Evolutionary conservation across 495 filamentous ascomycete genomes (phyloP), one percentile per base, ranked within the genome.

Genomic region (Aspergillus egyptiacus): DNA sequence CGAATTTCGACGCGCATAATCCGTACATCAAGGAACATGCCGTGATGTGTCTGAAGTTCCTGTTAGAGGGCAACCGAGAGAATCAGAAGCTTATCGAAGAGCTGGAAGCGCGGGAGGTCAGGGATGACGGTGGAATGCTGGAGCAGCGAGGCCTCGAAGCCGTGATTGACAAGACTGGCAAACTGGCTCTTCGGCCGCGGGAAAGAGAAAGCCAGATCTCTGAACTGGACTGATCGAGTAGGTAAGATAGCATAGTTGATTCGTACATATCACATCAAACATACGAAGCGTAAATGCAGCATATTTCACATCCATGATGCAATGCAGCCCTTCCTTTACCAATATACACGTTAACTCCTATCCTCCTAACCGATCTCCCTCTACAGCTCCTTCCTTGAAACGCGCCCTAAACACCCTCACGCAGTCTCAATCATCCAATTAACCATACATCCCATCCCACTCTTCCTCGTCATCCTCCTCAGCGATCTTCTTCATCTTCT

Each of bases 1-100:
- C 87, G 53, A 77, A 78, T 30, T 89, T 86, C 50, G 90, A 96
- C 56, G 86, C 85, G 38, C 80, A 94, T 63, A 95, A 95, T 58
- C 85, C 87, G 2, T 95, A 89, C 54, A 88, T 91, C 48, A 82
- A 89, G 52, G 90, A 96, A 61, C 87, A 93, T 56, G 89, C 89
- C 2, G 86, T 91, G 46, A 86, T 96, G 72, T 90, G 87, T 50
- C 72, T 96, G 34, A 87, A 91, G 57, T 95, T 90, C 69, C 67
- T 93, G 41, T 79, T 95, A 60, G 90, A 96, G 59, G 86, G 86
- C 2, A 91, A 85, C 47, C 75, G 78, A 6, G 86, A 86, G 51
- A 93, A 91, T 30, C 83, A 87, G 60, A 77, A 80, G 23, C 79
- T 89, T 24, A 76, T 95, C 8, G 75, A 83, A 54, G 77, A 81